These are phyloP conservation scores for Lactifluus rugatus DNA, from an alignment of 768 basidiomycete genomes.

Conservation along the genomic window DNA sequence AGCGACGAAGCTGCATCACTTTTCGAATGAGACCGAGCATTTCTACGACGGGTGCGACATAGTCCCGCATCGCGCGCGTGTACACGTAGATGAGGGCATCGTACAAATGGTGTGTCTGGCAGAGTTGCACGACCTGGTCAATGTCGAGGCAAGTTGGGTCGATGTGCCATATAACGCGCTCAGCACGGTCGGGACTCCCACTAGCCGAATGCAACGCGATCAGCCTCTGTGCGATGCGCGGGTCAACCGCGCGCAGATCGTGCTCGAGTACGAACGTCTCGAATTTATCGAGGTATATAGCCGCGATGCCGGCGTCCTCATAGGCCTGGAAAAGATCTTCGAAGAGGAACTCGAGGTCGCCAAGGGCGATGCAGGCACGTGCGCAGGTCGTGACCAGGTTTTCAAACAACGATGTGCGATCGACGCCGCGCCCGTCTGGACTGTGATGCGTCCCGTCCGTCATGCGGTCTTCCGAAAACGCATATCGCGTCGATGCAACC, in stretches of 20 bases:
- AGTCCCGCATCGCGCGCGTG: slow-evolving; percentile 80
- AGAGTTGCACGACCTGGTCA: slow-evolving; percentile 83
- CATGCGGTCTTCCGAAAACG: slow-evolving; percentile 94
- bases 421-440: slow-evolving; percentile 82
- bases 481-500: slow-evolving; percentile 77
- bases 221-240: slow-evolving; percentile 78
- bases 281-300: slow-evolving; percentile 74
- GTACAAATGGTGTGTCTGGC: slow-evolving; percentile 74
- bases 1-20: slow-evolving; percentile 45
- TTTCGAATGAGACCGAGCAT: slow-evolving; percentile 67
- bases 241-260: slow-evolving; percentile 67
- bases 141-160: slow-evolving; percentile 86
- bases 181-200: slow-evolving; percentile 62
- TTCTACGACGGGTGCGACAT: slow-evolving; percentile 80
- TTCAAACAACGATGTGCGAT: slow-evolving; percentile 85
- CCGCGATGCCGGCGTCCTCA: slow-evolving; percentile 69
- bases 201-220: slow-evolving; percentile 69
- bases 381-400: slow-evolving; percentile 70
- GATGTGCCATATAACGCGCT: slow-evolving; percentile 92
- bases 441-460: slow-evolving; percentile 77
- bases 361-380: slow-evolving; percentile 70
- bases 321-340: slow-evolving; percentile 91
- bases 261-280: slow-evolving; percentile 75
- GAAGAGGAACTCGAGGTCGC: slow-evolving; percentile 79
- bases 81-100: slow-evolving; percentile 94